phyloP scores from a whole-genome alignment of 768 basidiomycete genomes.

The Lyophyllum semitale region DNA sequence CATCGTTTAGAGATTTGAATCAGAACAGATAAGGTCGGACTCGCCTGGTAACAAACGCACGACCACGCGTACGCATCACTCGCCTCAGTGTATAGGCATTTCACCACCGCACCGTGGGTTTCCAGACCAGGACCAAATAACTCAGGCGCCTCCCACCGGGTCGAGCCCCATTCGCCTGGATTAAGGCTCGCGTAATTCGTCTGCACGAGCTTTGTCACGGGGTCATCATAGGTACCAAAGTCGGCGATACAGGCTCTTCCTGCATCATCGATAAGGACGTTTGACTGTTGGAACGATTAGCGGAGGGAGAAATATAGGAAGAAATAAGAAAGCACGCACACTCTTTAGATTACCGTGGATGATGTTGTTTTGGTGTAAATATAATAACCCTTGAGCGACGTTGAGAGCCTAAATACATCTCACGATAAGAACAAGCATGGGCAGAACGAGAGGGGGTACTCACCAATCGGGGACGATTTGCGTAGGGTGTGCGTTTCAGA shows the following conservation, averaged over 20 bases:
- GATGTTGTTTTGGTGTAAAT: background rate
- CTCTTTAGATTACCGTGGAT: constrained; percentile 1
- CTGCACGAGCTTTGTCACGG: background rate
- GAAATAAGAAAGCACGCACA: background rate
- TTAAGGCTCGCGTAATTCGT: background rate
- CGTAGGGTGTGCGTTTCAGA: background rate
- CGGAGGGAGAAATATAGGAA: background rate
- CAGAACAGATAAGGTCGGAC: background rate
- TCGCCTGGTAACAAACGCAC: background rate
- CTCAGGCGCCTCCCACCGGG: too few species aligned
- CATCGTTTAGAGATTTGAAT: background rate
- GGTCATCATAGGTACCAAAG: background rate
- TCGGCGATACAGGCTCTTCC: background rate
- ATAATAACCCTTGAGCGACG: background rate
- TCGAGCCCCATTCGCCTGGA: background rate
- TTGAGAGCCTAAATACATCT: background rate
- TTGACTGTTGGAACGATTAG: background rate
- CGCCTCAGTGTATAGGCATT: background rate
- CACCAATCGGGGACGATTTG: background rate
- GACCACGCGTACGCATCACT: background rate
- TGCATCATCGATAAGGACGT: background rate
- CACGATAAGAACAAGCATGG: background rate
- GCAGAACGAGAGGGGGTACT: background rate
- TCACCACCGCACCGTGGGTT: background rate
- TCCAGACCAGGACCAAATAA: background rate